Percentiles rank a stretch among this genome's conserved stretches.
Conservation (phyloP, 768 basidiomycete genomes). For the Podaxis sp. region DNA sequence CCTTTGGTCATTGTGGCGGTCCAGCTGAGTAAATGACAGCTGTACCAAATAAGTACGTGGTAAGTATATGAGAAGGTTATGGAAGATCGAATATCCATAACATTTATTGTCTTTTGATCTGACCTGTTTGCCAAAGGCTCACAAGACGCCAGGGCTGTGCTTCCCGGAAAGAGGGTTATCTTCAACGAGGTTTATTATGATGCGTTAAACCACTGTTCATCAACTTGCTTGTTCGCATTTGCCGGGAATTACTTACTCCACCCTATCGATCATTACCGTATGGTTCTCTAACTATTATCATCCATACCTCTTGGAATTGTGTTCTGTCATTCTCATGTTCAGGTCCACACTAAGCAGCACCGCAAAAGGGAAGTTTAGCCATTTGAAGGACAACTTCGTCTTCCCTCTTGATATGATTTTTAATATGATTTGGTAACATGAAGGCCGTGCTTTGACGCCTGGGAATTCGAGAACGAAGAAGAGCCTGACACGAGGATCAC, state of each 20-base stretch:
- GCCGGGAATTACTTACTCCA: constrained; percentile 3
- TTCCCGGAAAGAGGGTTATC: not conserved
- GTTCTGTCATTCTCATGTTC: constrained; percentile 11
- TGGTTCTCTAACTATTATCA: not conserved
- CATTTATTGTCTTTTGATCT: not conserved
- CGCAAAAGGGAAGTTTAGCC: not conserved
- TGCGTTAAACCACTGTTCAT: not conserved
- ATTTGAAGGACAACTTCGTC: constrained; percentile 1
- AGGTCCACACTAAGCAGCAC: not conserved
- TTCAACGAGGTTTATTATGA: not conserved
- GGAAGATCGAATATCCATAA: not conserved
- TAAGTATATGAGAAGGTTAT: not conserved
- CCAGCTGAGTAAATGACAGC: not conserved
- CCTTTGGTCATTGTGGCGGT: not conserved
- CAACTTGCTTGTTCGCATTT: not conserved
- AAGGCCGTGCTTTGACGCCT: not conserved
- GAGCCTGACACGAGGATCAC: not conserved
- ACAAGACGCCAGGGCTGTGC: not conserved
- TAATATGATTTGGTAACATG: not conserved
- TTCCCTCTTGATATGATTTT: not conserved
- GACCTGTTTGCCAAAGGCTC: not conserved
- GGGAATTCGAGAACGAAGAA: not conserved
- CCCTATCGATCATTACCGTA: constrained; percentile 8
- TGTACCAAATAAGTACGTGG: not conserved
- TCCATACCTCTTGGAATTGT: not conserved